Conservation (phyloP, 495 filamentous ascomycete genomes). For the Penicillium ochrochloron region DNA sequence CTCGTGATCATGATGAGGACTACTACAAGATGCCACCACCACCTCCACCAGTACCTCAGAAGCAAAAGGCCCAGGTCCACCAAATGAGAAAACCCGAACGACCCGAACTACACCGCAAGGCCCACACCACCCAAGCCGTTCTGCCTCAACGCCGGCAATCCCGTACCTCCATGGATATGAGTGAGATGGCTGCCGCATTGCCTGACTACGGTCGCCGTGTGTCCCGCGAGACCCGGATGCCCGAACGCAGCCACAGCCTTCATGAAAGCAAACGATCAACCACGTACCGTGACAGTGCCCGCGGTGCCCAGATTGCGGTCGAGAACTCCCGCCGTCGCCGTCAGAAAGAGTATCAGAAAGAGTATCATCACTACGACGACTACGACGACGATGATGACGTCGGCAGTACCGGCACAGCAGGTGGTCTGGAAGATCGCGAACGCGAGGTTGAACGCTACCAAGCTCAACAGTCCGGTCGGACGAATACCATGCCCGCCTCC, state of each 20-base stretch:
- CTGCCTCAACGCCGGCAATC: conserved; percentile 40
- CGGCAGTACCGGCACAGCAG: conserved; percentile 12
- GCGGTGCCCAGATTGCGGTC: conserved; percentile 40
- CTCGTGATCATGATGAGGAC: conserved; percentile 45
- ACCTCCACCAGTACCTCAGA: conserved; percentile 40
- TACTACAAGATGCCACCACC: conserved; percentile 50
- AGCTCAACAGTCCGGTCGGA: conserved; percentile 36
- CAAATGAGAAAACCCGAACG: conserved; percentile 34
- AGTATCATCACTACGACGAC: conserved; percentile 39
- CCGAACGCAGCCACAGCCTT: conserved; percentile 43
- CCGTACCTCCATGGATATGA: conserved; percentile 37
- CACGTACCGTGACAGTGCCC: conserved; percentile 39
- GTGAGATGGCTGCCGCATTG: conserved; percentile 38
- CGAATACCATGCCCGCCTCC: conserved; percentile 36
- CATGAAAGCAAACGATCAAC: conserved; percentile 34
- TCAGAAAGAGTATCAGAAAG: conserved; percentile 17
- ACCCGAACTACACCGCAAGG: conserved; percentile 28
- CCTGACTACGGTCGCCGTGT: conserved; percentile 38
- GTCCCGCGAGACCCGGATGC: conserved; percentile 36
- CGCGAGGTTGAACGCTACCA: conserved; percentile 48
- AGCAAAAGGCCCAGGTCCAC: conserved; percentile 39
- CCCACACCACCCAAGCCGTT: conserved; percentile 31
- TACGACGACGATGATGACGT: conserved; percentile 11
- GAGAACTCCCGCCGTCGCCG: conserved; percentile 42
- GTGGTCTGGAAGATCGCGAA: conserved; percentile 33